Percentiles rank a stretch among this genome's conserved stretches.
Conservation (phyloP, 768 basidiomycete species). For the Trametes cinnabarina region DNA sequence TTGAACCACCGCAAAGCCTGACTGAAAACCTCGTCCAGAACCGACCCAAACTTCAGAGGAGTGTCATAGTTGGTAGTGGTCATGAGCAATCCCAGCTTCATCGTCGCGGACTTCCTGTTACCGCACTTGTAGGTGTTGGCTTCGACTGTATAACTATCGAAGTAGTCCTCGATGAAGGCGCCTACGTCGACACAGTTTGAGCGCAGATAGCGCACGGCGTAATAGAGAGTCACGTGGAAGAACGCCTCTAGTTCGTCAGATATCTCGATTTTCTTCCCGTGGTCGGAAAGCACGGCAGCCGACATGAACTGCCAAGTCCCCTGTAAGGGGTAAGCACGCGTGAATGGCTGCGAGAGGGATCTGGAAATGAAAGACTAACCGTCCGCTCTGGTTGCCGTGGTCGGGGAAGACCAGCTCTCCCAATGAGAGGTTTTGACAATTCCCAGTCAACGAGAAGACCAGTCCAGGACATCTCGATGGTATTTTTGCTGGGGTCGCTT, state of each 20-base stretch:
- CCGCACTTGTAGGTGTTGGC: background rate
- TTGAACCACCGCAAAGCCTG: background rate
- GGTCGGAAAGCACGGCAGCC: conserved; percentile 7
- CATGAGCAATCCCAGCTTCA: background rate
- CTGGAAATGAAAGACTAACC: no score
- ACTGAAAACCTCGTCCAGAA: background rate
- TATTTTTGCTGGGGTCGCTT: no score
- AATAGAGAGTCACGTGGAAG: conserved; percentile 11
- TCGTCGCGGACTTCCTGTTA: background rate
- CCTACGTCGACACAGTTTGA: background rate
- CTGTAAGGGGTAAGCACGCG: no score
- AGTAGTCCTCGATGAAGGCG: background rate
- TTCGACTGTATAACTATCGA: background rate
- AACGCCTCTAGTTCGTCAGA: conserved; percentile 24
- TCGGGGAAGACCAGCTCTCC: background rate
- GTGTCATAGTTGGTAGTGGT: background rate
- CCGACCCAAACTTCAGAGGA: background rate
- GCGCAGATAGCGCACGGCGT: background rate
- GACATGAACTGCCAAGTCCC: conserved; percentile 24
- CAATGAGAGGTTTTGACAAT: background rate
- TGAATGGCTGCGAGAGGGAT: no score
- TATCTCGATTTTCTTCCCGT: conserved; percentile 1
- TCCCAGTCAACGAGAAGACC: background rate
- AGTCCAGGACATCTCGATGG: background rate
- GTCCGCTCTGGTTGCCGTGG: background rate